Conservation (phyloP, 305 asterid genomes). For the Fraxinus angustifolia region DNA sequence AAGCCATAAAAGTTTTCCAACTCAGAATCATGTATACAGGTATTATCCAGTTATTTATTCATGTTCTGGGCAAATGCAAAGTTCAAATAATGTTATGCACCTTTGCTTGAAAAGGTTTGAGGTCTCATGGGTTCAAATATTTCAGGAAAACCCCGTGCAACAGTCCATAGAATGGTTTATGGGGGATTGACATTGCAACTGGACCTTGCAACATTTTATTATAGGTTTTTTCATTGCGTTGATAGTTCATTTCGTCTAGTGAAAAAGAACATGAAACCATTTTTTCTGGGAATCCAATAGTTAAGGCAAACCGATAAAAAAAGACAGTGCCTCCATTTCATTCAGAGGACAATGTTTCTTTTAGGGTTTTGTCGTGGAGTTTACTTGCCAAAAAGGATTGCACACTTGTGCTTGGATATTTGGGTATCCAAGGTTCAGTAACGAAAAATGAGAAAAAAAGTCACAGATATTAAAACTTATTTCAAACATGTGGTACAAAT, state of each 20-base stretch:
- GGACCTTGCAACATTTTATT: neutral
- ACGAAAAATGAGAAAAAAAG: constrained; percentile 4
- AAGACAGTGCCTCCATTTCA: constrained; percentile 9
- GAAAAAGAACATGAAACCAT: constrained; percentile 10
- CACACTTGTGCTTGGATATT: neutral
- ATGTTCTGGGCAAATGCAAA: neutral
- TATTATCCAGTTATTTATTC: neutral
- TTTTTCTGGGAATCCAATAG: constrained; percentile 1
- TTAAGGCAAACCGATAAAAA: neutral
- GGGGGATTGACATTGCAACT: neutral
- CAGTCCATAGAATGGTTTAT: neutral
- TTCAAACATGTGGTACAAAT: constrained; percentile 11
- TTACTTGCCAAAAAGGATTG: neutral
- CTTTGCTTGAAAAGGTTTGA: constrained; percentile 6
- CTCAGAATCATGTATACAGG: constrained; percentile 6
- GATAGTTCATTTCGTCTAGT: constrained; percentile 1
- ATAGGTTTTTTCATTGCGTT: constrained; percentile 9
- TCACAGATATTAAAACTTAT: constrained; percentile 3
- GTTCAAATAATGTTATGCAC: constrained; percentile 1
- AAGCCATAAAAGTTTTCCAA: constrained; percentile 10
- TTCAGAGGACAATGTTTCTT: constrained; percentile 2
- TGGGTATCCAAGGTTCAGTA: neutral
- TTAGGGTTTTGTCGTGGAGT: constrained; percentile 12
- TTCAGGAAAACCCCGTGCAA: neutral
- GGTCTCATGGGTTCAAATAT: constrained; percentile 1